Conservation (phyloP, 2,329 filamentous ascomycete species). For the Nemania sp. region DNA sequence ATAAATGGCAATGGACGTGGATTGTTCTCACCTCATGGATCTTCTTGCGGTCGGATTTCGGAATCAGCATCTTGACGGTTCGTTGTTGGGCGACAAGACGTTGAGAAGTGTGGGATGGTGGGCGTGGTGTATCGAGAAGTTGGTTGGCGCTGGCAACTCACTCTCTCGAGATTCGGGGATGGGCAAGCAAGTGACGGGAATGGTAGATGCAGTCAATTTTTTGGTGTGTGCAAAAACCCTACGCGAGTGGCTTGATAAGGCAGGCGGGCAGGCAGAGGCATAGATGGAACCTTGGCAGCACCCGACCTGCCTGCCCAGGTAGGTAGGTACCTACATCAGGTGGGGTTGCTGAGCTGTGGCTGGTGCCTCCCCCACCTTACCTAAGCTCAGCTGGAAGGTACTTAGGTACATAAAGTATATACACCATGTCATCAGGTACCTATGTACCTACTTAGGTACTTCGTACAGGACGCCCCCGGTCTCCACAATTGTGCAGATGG, state of each 20-base stretch:
- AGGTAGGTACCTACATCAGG: too few species aligned
- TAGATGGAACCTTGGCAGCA: too few species aligned
- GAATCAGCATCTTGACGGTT: slow-evolving; percentile 87
- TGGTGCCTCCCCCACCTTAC: slow-evolving; percentile 8
- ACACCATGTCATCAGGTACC: background rate
- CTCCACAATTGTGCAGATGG: background rate
- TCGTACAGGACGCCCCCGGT: background rate
- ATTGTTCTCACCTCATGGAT: slow-evolving; percentile 75
- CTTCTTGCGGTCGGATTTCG: slow-evolving; percentile 99
- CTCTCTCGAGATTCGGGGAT: slow-evolving; percentile 28
- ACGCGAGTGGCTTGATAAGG: slow-evolving; percentile 35
- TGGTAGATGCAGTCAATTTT: slow-evolving; percentile 38
- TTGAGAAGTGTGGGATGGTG: slow-evolving; percentile 50
- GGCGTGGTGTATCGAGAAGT: slow-evolving; percentile 35
- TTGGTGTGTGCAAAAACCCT: slow-evolving; percentile 43
- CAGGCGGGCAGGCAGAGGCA: too few species aligned
- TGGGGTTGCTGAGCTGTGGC: slow-evolving; percentile 25
- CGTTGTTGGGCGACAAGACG: slow-evolving; percentile 52
- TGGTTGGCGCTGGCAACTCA: slow-evolving; percentile 31
- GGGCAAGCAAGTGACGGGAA: slow-evolving; percentile 37
- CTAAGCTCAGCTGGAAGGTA: background rate
- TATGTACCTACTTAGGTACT: background rate
- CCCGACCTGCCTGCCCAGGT: too few species aligned
- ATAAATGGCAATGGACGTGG: slow-evolving; percentile 6
- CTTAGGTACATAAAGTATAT: background rate